phyloP scores from a whole-genome alignment of 2,329 filamentous ascomycete species.

The Xylariaceae sp. region DNA sequence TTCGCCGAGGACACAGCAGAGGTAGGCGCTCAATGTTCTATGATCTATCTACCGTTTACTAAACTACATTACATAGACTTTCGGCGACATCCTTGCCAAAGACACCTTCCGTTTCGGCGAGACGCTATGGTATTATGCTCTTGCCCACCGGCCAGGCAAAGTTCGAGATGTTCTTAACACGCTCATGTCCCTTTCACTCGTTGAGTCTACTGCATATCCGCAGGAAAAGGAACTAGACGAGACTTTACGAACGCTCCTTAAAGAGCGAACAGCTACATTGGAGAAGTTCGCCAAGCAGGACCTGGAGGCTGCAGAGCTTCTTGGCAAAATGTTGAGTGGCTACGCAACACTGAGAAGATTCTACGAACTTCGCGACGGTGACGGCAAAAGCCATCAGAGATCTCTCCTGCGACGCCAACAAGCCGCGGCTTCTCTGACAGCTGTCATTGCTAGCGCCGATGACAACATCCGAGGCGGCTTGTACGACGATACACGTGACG shows the following conservation, averaged over 20 bases:
- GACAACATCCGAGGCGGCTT: constrained; percentile 90
- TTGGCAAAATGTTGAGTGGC: constrained; percentile 82
- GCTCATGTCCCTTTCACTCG: constrained; percentile 79
- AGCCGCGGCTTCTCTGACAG: constrained; percentile 68
- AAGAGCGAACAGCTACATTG: constrained; percentile 67
- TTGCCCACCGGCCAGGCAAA: constrained; percentile 73
- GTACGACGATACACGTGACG: constrained; percentile 75
- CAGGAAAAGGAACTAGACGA: constrained; percentile 67
- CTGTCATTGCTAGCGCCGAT: constrained; percentile 80
- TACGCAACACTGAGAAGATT: constrained; percentile 89
- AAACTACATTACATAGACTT: constrained; percentile 57
- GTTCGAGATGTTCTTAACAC: constrained; percentile 83
- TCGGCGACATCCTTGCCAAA: constrained; percentile 71
- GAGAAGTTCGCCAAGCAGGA: constrained; percentile 70
- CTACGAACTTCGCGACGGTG: constrained; percentile 79
- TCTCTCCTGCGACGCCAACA: constrained; percentile 62
- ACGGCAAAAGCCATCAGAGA: constrained; percentile 33
- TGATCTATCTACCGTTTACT: constrained; percentile 11
- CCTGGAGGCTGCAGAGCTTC: constrained; percentile 73
- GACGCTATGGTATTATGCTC: constrained; percentile 84
- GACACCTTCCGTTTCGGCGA: constrained; percentile 77
- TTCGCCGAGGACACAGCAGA: constrained; percentile 80
- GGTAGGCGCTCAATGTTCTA: constrained; percentile 47
- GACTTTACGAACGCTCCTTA: constrained; percentile 65
- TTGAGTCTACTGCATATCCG: constrained; percentile 80